Evolutionary conservation across 1,139 yeast genomes (phyloP).

Genomic region (Yamadazyma oceani): DNA sequence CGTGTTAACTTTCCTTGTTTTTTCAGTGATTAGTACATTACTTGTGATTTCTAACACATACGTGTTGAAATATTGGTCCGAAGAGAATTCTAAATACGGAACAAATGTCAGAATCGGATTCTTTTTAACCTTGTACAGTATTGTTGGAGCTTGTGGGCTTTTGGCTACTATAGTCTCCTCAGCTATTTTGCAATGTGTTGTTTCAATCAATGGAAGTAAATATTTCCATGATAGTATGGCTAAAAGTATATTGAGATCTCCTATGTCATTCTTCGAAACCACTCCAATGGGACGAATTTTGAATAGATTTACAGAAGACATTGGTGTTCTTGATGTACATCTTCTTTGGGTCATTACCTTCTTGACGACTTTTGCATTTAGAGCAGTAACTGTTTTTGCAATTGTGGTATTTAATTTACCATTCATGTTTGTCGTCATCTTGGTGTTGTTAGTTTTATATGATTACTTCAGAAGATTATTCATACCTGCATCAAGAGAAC

Average conservation of each 20-base stretch:
- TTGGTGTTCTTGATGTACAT: conserved; percentile 32
- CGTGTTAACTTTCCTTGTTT: conserved; percentile 26
- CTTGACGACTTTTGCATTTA: conserved; percentile 24
- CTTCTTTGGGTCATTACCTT: conserved; percentile 32
- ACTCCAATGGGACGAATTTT: conserved; percentile 44
- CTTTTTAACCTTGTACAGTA: conserved; percentile 28
- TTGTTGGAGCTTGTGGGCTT: conserved; percentile 29
- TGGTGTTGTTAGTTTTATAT: conserved; percentile 23
- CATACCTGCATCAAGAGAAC: conserved; percentile 39
- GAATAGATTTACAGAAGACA: conserved; percentile 42
- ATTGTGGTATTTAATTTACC: conserved; percentile 36
- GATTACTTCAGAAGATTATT: conserved; percentile 29
- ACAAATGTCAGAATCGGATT: conserved; percentile 23
- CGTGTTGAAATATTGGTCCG: conserved; percentile 41
- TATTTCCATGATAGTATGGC: conserved; percentile 42
- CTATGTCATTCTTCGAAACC: conserved; percentile 47
- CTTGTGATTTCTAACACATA: conserved; percentile 30
- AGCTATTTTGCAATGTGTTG: conserved; percentile 32
- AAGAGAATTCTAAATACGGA: conserved; percentile 27
- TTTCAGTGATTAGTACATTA: conserved; percentile 22
- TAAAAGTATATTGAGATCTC: conserved; percentile 35
- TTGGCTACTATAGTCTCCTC: conserved; percentile 28
- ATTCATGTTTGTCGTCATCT: conserved; percentile 29
- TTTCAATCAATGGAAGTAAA: conserved; percentile 33
- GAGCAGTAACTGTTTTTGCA: conserved; percentile 24